Conservation (phyloP, 176 grass and related monocot genomes). For the Eremochloa ophiuroides region DNA sequence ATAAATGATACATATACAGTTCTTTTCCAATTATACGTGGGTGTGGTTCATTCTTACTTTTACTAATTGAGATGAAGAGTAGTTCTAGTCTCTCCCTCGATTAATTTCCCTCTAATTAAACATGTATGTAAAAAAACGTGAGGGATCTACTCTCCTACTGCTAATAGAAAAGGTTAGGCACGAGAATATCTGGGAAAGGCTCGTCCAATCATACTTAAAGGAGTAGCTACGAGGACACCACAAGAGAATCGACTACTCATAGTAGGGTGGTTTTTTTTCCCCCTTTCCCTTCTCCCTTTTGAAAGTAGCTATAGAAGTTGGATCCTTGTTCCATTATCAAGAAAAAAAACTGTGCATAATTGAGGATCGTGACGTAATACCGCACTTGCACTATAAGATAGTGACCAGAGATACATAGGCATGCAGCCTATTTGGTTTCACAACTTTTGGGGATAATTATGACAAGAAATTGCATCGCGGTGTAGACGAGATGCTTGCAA, state of each 20-base stretch:
- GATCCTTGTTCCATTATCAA: too few relatives aligned
- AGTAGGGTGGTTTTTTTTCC: too few relatives aligned
- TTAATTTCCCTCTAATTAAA: too few relatives aligned
- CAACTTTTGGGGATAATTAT: neutral
- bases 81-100: too few relatives aligned
- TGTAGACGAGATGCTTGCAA: too few relatives aligned
- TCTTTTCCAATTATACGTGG: too few relatives aligned
- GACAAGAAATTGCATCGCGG: neutral
- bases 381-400: neutral
- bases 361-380: constrained; percentile 5
- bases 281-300: too few relatives aligned
- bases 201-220: constrained; percentile 23
- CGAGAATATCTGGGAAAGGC: neutral
- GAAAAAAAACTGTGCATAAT: too few relatives aligned
- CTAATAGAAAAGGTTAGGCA: neutral
- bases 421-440: neutral
- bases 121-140: neutral
- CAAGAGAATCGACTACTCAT: constrained; percentile 8
- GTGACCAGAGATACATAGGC: neutral
- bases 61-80: too few relatives aligned
- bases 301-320: too few relatives aligned
- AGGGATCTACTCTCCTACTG: neutral
- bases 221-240: neutral
- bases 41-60: too few relatives aligned
- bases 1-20: too few relatives aligned